Base-by-base conservation (phyloP, 2,329 filamentous ascomycete genomes). In the Ophiostoma pallidulum region DNA sequence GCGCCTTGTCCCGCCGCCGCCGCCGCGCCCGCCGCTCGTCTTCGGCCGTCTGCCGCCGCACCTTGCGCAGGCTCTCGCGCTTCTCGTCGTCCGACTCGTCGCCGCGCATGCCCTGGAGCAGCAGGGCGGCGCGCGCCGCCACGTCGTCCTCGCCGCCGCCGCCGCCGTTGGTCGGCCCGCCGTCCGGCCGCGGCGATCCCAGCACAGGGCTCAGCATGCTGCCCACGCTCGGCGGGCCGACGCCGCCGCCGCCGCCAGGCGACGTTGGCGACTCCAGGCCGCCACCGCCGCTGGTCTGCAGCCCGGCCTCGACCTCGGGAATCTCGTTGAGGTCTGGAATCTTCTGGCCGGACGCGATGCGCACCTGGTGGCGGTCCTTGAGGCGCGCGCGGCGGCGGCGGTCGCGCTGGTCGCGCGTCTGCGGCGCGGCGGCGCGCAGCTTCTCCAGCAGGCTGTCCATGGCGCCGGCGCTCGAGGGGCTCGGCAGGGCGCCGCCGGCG, bases 391-490 rank as follows among this genome's bases (percentile, higher is more conserved):
- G 80, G 50, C 91, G 80, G 53, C 92, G 80, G 57, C 89, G 80
- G 64, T 97, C 92, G 60, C 91, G 79, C 64, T 94, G 85, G 63
- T 96, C 90, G 63, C 86, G 77, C 24, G 86, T 80, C 67, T 95
- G 87, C 26, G 92, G 91, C 48, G 90, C 91, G 1, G 92, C 92
- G 48, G 89, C 90, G 49, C 92, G 84, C 48, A 98, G 72, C 67
- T 97, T 97, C 77, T 96, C 88, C 41, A 98, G 78, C 20, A 98
- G 71, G 35, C 85, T 87, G 67, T 98, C 92, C 90, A 98, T 97
- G 45, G 90, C 92, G 46, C 91, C 92, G 7, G 87, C 88, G 48
- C 79, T 83, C 28, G 77, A 75, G 20, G 87, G 84, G 3, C 82
- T 84, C 26, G 75, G 71, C 6, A 80, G 80, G 16, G 18, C 42